Evolutionary conservation across 2,329 filamentous ascomycete species (phyloP).

Genomic region (Capronia epimyces): DNA sequence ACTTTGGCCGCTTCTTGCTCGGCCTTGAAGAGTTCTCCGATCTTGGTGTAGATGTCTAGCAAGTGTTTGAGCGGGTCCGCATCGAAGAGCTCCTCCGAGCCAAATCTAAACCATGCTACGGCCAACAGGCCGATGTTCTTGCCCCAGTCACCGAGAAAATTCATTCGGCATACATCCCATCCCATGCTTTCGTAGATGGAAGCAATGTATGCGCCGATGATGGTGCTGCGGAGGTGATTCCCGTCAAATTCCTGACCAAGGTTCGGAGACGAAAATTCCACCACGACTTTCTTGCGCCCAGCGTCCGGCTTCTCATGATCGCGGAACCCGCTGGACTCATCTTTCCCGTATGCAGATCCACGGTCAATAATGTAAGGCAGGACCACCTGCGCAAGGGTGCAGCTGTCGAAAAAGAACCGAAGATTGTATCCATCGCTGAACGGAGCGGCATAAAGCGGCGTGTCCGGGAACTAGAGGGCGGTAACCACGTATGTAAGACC

Average conservation of each 20-base stretch:
- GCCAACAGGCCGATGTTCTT: conserved; percentile 55
- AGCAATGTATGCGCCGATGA: conserved; percentile 67
- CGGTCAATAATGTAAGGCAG: conserved; percentile 64
- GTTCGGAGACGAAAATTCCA: conserved; percentile 82
- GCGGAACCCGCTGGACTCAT: conserved; percentile 54
- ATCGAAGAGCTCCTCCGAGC: conserved; percentile 64
- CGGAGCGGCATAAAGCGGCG: conserved; percentile 67
- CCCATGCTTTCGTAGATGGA: conserved; percentile 64
- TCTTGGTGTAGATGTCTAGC: conserved; percentile 74
- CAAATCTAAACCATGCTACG: conserved; percentile 69
- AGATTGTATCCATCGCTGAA: conserved; percentile 63
- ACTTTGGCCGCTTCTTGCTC: conserved; percentile 57
- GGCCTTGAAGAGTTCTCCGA: conserved; percentile 50
- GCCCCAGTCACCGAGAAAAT: conserved; percentile 76
- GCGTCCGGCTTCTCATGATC: conserved; percentile 57
- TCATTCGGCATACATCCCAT: conserved; percentile 66
- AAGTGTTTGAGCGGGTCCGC: conserved; percentile 75
- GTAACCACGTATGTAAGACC: neutral
- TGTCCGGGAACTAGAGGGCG: conserved; percentile 57
- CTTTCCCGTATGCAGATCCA: conserved; percentile 59
- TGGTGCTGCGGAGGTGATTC: conserved; percentile 68
- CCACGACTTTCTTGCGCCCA: conserved; percentile 60
- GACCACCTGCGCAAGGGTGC: conserved; percentile 59
- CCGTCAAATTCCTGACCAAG: conserved; percentile 79
- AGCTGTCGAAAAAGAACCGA: conserved; percentile 73